A percentile compares a stretch with the other conserved stretches of the same genome.
These are phyloP conservation scores for Tetrahymena borealis DNA, from an alignment of 73 alveolate species.

Conservation along the genomic window DNA sequence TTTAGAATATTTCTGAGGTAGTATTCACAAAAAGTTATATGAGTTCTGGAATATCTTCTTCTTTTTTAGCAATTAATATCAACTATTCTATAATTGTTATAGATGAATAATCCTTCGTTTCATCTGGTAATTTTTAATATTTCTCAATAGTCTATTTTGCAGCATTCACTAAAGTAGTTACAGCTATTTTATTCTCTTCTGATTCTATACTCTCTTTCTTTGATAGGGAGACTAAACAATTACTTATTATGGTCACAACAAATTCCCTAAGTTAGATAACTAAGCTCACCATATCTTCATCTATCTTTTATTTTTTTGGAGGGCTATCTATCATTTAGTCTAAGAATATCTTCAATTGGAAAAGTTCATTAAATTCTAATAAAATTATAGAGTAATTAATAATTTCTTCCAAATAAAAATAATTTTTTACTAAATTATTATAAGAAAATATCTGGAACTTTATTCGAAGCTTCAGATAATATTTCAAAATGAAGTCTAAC, in stretches of 20 bases:
- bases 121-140: not conserved
- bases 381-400: not conserved
- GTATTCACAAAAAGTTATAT: not conserved
- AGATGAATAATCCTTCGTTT: not conserved
- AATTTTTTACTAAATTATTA: not conserved
- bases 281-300: too few relatives aligned
- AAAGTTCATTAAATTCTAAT: not conserved
- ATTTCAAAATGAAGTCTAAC: not conserved
- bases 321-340: not conserved
- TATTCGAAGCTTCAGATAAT: not conserved
- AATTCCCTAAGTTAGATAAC: not conserved
- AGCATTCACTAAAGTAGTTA: not conserved
- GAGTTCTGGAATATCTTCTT: not conserved
- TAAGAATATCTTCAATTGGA: not conserved
- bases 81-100: not conserved
- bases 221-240: not conserved
- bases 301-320: not conserved
- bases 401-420: not conserved
- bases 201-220: not conserved
- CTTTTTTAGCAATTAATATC: not conserved
- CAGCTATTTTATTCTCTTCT: not conserved
- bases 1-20: not conserved
- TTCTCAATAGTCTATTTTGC: not conserved
- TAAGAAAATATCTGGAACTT: not conserved
- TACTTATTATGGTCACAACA: not conserved